Conservation (phyloP, 331 rosid species). For the Pyrus hybrid region DNA sequence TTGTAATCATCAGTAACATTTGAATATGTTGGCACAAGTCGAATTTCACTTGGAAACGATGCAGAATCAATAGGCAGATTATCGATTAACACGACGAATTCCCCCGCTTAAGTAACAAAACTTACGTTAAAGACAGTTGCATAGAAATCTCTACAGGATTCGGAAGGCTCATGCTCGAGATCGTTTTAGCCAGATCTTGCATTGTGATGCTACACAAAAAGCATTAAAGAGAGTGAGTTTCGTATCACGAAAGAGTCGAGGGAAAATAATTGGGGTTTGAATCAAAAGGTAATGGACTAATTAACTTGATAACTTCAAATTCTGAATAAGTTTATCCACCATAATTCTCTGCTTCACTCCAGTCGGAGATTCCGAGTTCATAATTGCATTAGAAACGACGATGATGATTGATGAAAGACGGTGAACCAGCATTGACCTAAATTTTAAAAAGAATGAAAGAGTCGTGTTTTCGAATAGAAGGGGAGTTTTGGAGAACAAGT, state of each 20-base stretch:
- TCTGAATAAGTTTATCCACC: conserved; percentile 73
- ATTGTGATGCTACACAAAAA: conserved; percentile 16
- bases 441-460: conserved; percentile 1
- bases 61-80: neutral
- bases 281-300: neutral
- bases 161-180: neutral
- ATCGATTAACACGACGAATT: neutral
- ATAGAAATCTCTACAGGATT: neutral
- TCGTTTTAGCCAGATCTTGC: neutral
- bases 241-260: neutral
- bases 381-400: conserved; percentile 56
- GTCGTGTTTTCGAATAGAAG: neutral
- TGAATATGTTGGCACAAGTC: neutral
- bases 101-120: neutral
- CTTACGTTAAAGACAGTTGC: neutral
- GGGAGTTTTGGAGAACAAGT: neutral
- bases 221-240: neutral
- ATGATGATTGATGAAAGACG: conserved; percentile 49
- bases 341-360: conserved; percentile 79
- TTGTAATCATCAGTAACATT: neutral
- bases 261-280: neutral
- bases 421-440: conserved; percentile 72
- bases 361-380: conserved; percentile 61
- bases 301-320: conserved; percentile 34
- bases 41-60: neutral